A percentile compares a stretch with the other conserved stretches of the same genome.
phyloP scores from a whole-genome alignment of 169 alveolate species.

The Plasmodium cynomolgi region DNA sequence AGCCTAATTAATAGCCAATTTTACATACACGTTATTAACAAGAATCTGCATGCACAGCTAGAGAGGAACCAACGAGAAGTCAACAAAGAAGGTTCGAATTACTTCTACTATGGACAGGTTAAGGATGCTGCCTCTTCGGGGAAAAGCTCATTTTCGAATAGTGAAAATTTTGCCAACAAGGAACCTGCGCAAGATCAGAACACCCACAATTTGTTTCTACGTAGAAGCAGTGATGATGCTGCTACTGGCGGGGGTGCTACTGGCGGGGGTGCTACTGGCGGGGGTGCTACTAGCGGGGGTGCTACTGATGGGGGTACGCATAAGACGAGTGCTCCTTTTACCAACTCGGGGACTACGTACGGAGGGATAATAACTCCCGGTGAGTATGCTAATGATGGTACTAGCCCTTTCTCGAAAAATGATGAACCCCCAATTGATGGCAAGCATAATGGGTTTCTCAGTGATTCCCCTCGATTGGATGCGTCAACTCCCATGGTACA shows the following conservation, averaged over 20 bases:
- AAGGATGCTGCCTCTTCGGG: background rate
- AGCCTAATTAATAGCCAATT: constrained; percentile 19
- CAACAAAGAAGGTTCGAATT: background rate
- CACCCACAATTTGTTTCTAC: background rate
- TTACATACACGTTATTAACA: background rate
- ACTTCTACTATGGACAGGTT: background rate
- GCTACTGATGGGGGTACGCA: background rate
- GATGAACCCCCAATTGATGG: background rate
- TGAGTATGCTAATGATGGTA: background rate
- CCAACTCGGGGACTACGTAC: background rate
- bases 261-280: background rate
- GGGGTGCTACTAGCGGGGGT: background rate
- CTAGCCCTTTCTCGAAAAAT: background rate
- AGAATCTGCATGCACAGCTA: background rate
- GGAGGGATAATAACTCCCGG: background rate
- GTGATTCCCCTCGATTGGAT: background rate
- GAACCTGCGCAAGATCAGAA: background rate
- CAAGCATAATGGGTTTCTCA: background rate
- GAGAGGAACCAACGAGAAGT: background rate
- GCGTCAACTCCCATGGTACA: background rate
- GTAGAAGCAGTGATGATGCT: background rate
- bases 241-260: background rate
- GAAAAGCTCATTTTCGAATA: background rate
- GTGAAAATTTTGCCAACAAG: background rate
- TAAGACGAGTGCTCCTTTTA: background rate